phyloP scores from a whole-genome alignment of 345 rosid genomes.

The Euphorbia tirucalli region DNA sequence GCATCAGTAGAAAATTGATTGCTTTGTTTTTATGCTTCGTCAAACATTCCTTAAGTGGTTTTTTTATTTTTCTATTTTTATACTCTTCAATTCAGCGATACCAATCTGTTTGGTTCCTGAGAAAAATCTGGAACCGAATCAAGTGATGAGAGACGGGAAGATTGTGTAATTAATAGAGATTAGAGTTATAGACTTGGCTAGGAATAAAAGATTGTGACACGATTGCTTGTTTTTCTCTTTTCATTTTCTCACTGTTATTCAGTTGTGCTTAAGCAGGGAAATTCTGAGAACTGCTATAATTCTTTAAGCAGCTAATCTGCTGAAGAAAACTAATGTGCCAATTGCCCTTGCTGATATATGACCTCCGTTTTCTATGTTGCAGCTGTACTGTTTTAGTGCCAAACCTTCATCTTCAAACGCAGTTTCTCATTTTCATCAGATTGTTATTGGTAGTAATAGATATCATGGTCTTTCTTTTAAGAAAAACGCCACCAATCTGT shows the following conservation, averaged over 20 bases:
- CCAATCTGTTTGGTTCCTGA: too few relatives aligned
- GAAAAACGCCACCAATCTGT: constrained; percentile 50
- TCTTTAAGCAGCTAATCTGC: not conserved
- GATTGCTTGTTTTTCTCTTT: not conserved
- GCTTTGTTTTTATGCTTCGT: not conserved
- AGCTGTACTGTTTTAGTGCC: constrained; percentile 30
- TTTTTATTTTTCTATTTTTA: too few relatives aligned
- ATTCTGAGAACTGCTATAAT: not conserved
- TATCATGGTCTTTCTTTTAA: constrained; percentile 27
- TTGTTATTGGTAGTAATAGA: constrained; percentile 26
- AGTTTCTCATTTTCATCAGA: constrained; percentile 25
- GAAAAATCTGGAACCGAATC: not conserved
- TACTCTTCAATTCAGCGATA: not conserved
- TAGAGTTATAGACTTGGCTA: not conserved
- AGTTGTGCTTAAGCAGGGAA: not conserved
- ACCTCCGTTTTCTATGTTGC: constrained; percentile 4
- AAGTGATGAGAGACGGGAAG: not conserved
- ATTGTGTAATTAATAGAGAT: not conserved
- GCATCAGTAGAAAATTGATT: not conserved
- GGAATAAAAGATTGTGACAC: not conserved
- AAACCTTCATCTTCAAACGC: constrained; percentile 25
- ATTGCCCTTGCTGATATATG: not conserved
- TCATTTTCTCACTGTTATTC: not conserved
- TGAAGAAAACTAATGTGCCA: not conserved
- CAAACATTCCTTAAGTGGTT: not conserved